A percentile compares a stretch with the other conserved stretches of the same genome.
These are phyloP conservation scores for Coix lacrymajobi DNA, from an alignment of 176 grass and related monocot genomes.

Conservation along the genomic window DNA sequence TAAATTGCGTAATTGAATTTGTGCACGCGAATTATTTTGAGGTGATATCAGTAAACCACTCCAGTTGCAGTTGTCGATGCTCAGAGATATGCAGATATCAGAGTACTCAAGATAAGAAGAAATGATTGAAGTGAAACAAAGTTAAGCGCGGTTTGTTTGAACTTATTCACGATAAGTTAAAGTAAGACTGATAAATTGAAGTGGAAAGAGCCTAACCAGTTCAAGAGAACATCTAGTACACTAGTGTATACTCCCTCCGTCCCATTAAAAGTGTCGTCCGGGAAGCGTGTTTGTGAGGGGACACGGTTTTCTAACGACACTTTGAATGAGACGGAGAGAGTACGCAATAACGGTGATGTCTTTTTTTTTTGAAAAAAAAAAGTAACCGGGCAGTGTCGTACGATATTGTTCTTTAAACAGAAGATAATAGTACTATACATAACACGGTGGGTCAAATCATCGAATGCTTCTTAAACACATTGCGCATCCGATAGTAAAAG, in stretches of 20 bases:
- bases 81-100: background rate
- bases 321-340: no score
- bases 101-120: background rate
- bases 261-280: no score
- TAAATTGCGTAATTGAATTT: background rate
- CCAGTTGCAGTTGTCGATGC: background rate
- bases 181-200: no score
- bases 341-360: slow-evolving; percentile 4
- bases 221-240: background rate
- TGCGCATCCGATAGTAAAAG: slow-evolving; percentile 10
- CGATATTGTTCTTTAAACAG: background rate
- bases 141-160: no score
- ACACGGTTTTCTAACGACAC: no score
- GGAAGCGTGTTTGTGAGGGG: no score
- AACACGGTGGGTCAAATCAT: slow-evolving; percentile 21
- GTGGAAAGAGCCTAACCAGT: no score
- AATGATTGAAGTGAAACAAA: slow-evolving; percentile 8
- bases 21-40: background rate
- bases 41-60: background rate
- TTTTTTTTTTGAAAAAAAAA: background rate
- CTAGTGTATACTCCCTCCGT: no score
- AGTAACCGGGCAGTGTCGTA: background rate
- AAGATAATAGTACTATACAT: background rate
- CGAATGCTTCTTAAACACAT: slow-evolving; percentile 14
- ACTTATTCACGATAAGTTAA: no score